Base-by-base conservation (phyloP, 1,284 basidiomycete genomes). In the Microbotryomycetes sp. region DNA sequence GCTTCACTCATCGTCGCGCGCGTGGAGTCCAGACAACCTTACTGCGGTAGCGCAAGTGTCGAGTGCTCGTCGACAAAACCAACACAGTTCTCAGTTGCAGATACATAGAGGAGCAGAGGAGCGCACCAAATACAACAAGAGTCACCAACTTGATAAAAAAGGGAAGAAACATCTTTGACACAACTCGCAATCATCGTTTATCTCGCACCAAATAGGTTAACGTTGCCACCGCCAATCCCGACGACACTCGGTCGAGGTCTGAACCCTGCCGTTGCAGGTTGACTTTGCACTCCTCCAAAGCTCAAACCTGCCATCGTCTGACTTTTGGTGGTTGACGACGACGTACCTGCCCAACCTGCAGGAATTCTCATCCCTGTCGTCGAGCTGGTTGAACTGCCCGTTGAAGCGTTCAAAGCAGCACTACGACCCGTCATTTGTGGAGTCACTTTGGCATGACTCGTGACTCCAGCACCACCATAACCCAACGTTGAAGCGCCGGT, bases 321-420 rank as follows among this genome's bases (percentile, higher is more conserved):
- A 42, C 12, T 19, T 9, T 9, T 19, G 36, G 12, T 29, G 25
- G n/a, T 29, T 14, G 31, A 26, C 12, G 9, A 46, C 1, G 42
- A 22, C 15, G 23, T 29, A 2, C 46, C 53, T 3, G 63, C 63
- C 63, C 63, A 67, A 7, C 63, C 66, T 1, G 25, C 29, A 4
- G 66, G 66, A 4, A 67, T 30, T 50, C 58, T 47, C 66, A 67
- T 67, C 16, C 64, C 62, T n/a, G 19, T 25, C 31, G 7, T 30
- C 1, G 42, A 49, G 3, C n/a, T 45, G 3, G 49, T 60, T 29
- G 48, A 19, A 36, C 22, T 49, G 46, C 48, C 26, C 16, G 36
- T 42, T 42, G 36, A 42, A 42, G 36, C 45, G 32, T 53, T 26
- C 12, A 55, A 47, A 42, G 54, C 31, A n/a, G 50, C 26, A 5